Evolutionary conservation across 106 monocot genomes (phyloP).

Genomic region (Dactylorhiza incarnata): DNA sequence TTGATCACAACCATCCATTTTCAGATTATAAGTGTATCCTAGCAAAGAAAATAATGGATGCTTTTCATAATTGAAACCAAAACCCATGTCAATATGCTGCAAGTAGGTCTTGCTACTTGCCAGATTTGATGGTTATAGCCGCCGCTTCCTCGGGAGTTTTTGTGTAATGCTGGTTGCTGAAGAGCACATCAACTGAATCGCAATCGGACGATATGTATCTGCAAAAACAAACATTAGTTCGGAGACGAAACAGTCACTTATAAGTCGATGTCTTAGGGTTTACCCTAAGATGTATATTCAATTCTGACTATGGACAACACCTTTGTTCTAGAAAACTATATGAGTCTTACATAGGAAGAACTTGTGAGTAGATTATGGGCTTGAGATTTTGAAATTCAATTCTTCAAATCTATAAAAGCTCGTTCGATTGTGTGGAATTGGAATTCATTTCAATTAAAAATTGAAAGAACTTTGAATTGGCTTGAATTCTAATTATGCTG

Average conservation of each 20-base stretch:
- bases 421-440: too few species aligned
- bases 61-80: too few species aligned
- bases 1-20: not conserved
- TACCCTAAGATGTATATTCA: too few species aligned
- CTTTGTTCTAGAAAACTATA: not conserved
- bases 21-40: not conserved
- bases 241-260: not conserved
- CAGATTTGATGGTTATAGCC: constrained; percentile 73
- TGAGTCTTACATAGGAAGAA: not conserved
- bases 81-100: too few species aligned
- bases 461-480: too few species aligned
- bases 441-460: too few species aligned
- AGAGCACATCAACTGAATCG: constrained; percentile 86
- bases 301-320: not conserved
- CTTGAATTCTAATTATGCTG: too few species aligned
- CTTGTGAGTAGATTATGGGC: not conserved
- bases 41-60: not conserved
- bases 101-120: constrained; percentile 9
- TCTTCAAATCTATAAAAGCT: not conserved
- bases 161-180: constrained; percentile 72
- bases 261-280: too few species aligned
- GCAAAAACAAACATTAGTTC: constrained; percentile 1
- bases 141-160: constrained; percentile 87
- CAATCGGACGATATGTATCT: constrained; percentile 97
- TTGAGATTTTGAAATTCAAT: not conserved